Evolutionary conservation across 345 rosid species (phyloP).

Genomic region (Salix exigua): DNA sequence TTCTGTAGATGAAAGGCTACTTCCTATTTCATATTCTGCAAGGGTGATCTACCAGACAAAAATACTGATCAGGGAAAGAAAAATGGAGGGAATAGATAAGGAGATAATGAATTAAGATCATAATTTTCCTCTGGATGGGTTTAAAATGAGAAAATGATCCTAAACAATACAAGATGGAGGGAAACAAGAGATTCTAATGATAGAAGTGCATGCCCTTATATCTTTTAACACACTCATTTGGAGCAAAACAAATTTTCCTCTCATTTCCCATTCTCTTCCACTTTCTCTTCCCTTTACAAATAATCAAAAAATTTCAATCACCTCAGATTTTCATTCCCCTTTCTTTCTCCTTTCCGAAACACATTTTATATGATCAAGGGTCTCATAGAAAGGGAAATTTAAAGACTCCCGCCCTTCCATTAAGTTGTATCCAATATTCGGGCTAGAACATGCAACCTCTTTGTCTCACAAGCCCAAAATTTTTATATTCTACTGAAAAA

Average conservation of each 20-base stretch:
- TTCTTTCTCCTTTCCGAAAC: background rate
- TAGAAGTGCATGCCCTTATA: background rate
- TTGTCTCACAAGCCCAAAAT: background rate
- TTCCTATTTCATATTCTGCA: background rate
- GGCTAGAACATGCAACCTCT: background rate
- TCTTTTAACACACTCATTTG: background rate
- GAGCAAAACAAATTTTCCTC: background rate
- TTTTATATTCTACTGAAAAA: background rate
- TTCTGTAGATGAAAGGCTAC: background rate
- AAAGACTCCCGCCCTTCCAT: background rate
- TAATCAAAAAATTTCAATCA: background rate
- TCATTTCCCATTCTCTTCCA: background rate
- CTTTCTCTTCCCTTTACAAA: background rate
- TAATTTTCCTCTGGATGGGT: background rate
- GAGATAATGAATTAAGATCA: background rate
- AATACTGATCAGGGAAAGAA: background rate
- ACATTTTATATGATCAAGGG: background rate
- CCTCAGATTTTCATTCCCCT: background rate
- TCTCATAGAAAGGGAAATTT: background rate
- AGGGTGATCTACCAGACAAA: background rate
- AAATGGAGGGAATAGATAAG: background rate
- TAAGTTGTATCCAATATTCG: no score
- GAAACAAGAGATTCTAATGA: background rate
- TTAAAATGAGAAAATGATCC: background rate
- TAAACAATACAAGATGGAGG: background rate